Percentiles rank a stretch among this genome's conserved stretches.
These are phyloP conservation scores for Puccinia coronata DNA, from an alignment of 1,284 basidiomycete species.

Conservation along the genomic window DNA sequence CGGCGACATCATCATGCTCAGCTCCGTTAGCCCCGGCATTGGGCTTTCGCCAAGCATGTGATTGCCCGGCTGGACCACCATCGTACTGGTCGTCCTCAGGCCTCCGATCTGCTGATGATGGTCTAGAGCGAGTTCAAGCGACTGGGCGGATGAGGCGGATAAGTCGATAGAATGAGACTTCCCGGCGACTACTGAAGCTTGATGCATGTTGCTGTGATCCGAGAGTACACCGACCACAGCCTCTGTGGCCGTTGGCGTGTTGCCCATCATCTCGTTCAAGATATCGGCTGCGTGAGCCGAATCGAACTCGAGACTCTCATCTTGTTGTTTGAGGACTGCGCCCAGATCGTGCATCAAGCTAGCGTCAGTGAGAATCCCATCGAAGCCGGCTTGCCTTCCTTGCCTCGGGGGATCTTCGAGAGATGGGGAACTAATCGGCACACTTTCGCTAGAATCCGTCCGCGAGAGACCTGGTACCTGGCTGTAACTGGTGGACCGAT, in stretches of 20 bases:
- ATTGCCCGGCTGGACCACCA: background rate
- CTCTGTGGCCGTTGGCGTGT: background rate
- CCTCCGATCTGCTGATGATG: background rate
- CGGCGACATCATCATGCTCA: background rate
- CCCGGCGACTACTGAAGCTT: background rate
- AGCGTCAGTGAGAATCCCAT: background rate
- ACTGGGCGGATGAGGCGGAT: background rate
- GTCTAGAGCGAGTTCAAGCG: background rate
- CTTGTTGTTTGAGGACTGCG: background rate
- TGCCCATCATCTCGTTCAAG: constrained; percentile 8
- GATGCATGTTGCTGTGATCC: background rate
- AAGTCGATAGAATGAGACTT: constrained; percentile 6
- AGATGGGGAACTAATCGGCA: constrained; percentile 6
- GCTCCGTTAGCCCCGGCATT: background rate
- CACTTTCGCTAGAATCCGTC: constrained; percentile 19
- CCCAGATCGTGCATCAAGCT: constrained; percentile 1
- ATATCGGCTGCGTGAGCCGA: constrained; percentile 9
- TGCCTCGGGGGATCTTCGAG: background rate
- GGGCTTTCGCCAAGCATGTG: background rate
- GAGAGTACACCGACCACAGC: constrained; percentile 1
- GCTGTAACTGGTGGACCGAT: background rate
- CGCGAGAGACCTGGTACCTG: constrained; percentile 9
- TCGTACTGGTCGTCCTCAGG: background rate
- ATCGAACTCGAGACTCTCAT: constrained; percentile 1
- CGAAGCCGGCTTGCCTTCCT: background rate